Percentiles rank a stretch among this genome's conserved stretches.
Conservation (phyloP, 495 filamentous ascomycete genomes). For the Penicillium cinerascens region DNA sequence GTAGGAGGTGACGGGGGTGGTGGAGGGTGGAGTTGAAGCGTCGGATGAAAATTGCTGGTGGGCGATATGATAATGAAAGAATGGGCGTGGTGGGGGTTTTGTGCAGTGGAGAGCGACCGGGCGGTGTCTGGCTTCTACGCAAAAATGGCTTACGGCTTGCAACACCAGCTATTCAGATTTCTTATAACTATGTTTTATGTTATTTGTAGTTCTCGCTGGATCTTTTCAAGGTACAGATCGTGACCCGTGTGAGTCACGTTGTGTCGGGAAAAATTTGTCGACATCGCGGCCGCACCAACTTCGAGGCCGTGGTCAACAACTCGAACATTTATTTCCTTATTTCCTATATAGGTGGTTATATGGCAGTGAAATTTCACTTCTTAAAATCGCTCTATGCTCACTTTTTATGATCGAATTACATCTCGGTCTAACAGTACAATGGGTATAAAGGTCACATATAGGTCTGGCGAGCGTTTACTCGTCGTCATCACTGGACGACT, state of each 20-base stretch:
- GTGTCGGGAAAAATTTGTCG: background rate
- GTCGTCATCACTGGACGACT: conserved; percentile 46
- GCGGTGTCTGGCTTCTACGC: conserved; percentile 29
- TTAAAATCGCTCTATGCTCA: background rate
- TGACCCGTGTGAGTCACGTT: background rate
- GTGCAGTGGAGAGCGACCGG: conserved; percentile 46
- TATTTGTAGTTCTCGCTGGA: background rate
- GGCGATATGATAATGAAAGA: conserved; percentile 43
- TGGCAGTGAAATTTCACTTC: too few species aligned
- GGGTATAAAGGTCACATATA: conserved; percentile 23
- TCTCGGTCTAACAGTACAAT: conserved; percentile 21
- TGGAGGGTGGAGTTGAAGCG: conserved; percentile 23
- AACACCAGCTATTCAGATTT: background rate
- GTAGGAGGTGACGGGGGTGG: conserved; percentile 11
- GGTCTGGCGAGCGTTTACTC: conserved; percentile 20
- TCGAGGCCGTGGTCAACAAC: background rate
- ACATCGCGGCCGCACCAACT: background rate
- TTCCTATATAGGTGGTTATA: too few species aligned
- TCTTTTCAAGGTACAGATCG: too few species aligned
- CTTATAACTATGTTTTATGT: background rate
- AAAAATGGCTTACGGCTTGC: background rate
- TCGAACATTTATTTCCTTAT: too few species aligned
- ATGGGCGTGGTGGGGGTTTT: conserved; percentile 34
- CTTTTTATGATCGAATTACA: conserved; percentile 11
- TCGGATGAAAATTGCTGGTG: conserved; percentile 43